These are phyloP conservation scores for Rubus parviflorus DNA, from an alignment of 306 rosid genomes.

Conservation along the genomic window DNA sequence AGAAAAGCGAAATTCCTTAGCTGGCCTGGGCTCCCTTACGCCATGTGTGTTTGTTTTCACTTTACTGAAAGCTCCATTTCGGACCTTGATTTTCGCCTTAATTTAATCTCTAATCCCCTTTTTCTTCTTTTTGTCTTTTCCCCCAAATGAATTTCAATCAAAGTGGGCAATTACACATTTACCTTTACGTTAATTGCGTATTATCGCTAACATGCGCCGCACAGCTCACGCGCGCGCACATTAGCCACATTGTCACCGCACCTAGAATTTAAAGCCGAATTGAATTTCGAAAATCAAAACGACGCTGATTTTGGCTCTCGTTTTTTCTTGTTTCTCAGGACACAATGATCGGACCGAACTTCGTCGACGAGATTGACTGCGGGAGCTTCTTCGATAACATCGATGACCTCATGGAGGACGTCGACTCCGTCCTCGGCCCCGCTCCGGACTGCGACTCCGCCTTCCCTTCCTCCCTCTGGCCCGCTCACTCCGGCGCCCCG, in stretches of 20 bases:
- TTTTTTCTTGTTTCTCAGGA: constrained; percentile 19
- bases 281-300: neutral
- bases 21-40: constrained; percentile 15
- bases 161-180: neutral
- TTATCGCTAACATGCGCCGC: too few relatives aligned
- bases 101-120: neutral
- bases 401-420: constrained; percentile 72
- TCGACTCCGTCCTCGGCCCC: constrained; percentile 41
- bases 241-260: neutral
- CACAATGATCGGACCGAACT: constrained; percentile 69
- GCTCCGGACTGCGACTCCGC: constrained; percentile 39
- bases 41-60: constrained; percentile 3
- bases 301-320: neutral
- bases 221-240: neutral
- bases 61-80: constrained; percentile 17
- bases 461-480: constrained; percentile 55
- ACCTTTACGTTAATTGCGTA: neutral
- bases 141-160: too few relatives aligned
- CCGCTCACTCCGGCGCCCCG: constrained; percentile 41
- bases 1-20: constrained; percentile 12
- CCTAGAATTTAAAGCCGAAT: too few relatives aligned
- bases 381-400: constrained; percentile 92
- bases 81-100: constrained; percentile 3
- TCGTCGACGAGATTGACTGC: constrained; percentile 80
- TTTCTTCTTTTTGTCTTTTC: neutral